Evolutionary conservation across 75 land plant genomes (phyloP).

Genomic region (Pinus albicaulis): DNA sequence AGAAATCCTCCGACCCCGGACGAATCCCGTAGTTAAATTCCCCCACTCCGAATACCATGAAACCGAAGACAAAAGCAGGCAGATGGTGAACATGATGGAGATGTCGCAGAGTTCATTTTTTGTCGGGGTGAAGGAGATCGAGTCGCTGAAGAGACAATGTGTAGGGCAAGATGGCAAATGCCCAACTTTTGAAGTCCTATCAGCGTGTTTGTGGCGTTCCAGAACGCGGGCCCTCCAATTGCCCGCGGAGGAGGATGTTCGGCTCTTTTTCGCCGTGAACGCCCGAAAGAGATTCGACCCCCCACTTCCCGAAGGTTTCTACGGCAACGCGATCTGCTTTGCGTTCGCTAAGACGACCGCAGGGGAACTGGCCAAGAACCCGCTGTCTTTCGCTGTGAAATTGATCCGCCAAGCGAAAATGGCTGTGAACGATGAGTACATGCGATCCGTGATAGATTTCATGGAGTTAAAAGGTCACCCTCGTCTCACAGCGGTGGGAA

Average conservation of each 20-base stretch:
- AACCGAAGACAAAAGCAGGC: background rate
- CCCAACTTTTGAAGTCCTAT: constrained; percentile 33
- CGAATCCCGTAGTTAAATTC: constrained; percentile 28
- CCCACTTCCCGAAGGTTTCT: constrained; percentile 29
- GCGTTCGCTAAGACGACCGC: constrained; percentile 52
- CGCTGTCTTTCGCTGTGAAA: constrained; percentile 51
- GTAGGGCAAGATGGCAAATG: background rate
- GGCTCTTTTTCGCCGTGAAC: background rate
- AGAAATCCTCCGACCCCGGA: constrained; percentile 27
- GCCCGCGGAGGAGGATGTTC: constrained; percentile 16
- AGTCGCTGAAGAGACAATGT: background rate
- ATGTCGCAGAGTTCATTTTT: constrained; percentile 18
- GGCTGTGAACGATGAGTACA: constrained; percentile 50
- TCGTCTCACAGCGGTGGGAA: constrained; percentile 15
- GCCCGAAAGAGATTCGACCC: constrained; percentile 9
- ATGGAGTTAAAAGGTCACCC: constrained; percentile 36
- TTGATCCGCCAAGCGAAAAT: constrained; percentile 53
- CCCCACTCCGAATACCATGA: constrained; percentile 44
- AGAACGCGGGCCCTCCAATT: constrained; percentile 37
- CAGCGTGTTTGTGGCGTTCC: constrained; percentile 44
- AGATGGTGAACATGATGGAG: background rate
- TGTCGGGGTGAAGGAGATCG: constrained; percentile 32
- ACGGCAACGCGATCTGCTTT: constrained; percentile 42
- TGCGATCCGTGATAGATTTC: constrained; percentile 59
- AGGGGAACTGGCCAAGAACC: constrained; percentile 28